Conservation (phyloP, 2,329 filamentous ascomycete species). For the Fusarium pseudograminearum region DNA sequence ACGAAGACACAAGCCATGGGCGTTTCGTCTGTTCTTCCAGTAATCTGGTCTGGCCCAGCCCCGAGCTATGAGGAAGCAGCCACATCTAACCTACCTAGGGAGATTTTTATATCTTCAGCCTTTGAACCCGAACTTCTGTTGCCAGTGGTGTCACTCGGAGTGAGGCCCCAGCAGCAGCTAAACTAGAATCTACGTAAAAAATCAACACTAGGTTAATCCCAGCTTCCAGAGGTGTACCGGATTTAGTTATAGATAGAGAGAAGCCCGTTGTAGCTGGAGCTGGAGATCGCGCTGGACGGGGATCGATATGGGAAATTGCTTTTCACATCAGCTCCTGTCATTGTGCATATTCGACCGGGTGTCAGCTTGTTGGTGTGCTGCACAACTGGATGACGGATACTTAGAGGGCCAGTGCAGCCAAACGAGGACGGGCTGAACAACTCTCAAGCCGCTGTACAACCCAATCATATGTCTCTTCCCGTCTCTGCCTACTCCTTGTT, state of each 20-base stretch:
- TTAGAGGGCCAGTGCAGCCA: conserved; percentile 9
- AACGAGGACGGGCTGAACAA: conserved; percentile 16
- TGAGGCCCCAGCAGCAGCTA: conserved; percentile 30
- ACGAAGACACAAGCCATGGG: conserved; percentile 23
- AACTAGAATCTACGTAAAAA: conserved; percentile 45
- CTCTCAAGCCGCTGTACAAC: conserved; percentile 3
- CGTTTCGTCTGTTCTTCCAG: conserved; percentile 23
- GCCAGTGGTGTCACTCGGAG: conserved; percentile 13
- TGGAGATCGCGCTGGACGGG: neutral
- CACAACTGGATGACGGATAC: neutral
- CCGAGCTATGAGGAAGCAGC: conserved; percentile 22
- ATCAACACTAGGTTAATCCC: conserved; percentile 14
- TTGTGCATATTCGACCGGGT: conserved; percentile 15
- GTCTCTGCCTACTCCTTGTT: neutral
- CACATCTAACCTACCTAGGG: conserved; percentile 22
- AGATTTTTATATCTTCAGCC: conserved; percentile 19
- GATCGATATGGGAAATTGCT: neutral
- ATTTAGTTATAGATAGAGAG: conserved; percentile 23
- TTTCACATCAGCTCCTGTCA: conserved; percentile 21
- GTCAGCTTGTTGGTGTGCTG: conserved; percentile 18
- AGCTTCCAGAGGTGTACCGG: conserved; percentile 14
- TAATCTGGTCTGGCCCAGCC: conserved; percentile 20
- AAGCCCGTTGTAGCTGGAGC: neutral
- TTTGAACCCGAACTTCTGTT: conserved; percentile 9
- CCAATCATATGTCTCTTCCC: conserved; percentile 5